These are phyloP conservation scores for Solanum raphanifolium DNA, from an alignment of 257 asterid species.

Conservation along the genomic window DNA sequence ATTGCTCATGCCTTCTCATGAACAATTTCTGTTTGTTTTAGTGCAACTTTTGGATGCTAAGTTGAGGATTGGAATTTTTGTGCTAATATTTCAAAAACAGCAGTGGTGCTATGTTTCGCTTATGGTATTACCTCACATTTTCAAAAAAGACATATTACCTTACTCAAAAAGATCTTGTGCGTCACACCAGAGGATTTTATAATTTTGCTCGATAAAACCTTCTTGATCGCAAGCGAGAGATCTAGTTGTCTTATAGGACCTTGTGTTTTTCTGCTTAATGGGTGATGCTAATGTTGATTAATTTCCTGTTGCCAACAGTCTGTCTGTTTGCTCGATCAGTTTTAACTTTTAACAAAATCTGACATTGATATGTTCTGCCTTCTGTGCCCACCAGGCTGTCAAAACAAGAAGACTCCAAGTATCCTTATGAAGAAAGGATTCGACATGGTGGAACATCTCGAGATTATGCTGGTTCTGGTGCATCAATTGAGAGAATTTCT, in stretches of 20 bases:
- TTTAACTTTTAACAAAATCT: neutral
- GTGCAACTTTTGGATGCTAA: neutral
- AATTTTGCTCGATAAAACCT: neutral
- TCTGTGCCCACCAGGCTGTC: slow-evolving; percentile 34
- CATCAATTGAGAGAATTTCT: slow-evolving; percentile 45
- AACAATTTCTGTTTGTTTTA: neutral
- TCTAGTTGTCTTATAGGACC: neutral
- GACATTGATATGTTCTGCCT: neutral
- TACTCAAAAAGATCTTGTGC: neutral
- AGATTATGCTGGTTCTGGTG: slow-evolving; percentile 43
- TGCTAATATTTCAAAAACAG: neutral
- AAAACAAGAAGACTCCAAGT: slow-evolving; percentile 81
- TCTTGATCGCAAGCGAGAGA: neutral
- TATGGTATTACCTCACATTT: neutral
- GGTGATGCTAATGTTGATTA: neutral
- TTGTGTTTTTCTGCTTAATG: neutral
- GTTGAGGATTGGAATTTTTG: neutral
- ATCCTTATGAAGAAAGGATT: slow-evolving; percentile 63
- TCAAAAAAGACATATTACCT: neutral
- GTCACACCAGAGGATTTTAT: neutral
- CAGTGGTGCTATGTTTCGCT: neutral
- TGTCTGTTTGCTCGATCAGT: neutral
- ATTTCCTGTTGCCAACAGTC: neutral
- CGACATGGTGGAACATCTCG: slow-evolving; percentile 44
- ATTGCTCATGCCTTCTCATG: neutral